phyloP scores from a whole-genome alignment of 129 eudicot genomes.

The Flaveria robusta region DNA sequence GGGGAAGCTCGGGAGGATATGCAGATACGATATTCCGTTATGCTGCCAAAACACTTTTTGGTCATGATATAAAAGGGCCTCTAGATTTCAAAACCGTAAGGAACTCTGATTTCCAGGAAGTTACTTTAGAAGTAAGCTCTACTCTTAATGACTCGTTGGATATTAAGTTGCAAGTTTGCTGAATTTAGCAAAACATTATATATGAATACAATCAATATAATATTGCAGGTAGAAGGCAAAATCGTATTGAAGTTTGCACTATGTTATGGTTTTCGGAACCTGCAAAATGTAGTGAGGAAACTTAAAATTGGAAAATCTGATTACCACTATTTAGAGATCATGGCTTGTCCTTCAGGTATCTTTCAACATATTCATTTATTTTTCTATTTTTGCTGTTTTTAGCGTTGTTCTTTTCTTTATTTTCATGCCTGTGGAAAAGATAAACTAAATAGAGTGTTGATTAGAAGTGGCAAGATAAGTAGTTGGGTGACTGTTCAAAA shows the following conservation, averaged over 20 bases:
- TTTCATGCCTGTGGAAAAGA: neutral
- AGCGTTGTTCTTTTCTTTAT: neutral
- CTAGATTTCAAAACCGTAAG: constrained; percentile 62
- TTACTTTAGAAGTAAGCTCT: constrained; percentile 71
- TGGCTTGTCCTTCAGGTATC: constrained; percentile 97
- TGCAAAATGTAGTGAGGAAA: constrained; percentile 86
- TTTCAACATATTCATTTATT: neutral
- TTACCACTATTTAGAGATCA: constrained; percentile 80
- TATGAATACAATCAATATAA: neutral
- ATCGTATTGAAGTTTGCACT: constrained; percentile 82
- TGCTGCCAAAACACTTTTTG: constrained; percentile 74
- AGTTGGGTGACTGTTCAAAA: neutral
- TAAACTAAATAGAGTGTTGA: neutral
- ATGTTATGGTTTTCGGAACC: constrained; percentile 94
- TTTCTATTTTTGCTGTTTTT: neutral
- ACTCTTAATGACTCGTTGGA: neutral
- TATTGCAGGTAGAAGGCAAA: constrained; percentile 74
- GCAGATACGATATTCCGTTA: constrained; percentile 85
- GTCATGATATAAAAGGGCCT: constrained; percentile 75
- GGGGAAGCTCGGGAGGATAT: constrained; percentile 93
- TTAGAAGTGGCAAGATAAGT: neutral
- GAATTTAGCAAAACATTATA: neutral
- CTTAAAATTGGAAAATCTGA: constrained; percentile 84
- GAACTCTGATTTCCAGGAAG: constrained; percentile 86
- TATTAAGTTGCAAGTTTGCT: constrained; percentile 8